These are phyloP conservation scores for Miamiensis avidus DNA, from an alignment of 169 alveolate genomes.

Conservation along the genomic window DNA sequence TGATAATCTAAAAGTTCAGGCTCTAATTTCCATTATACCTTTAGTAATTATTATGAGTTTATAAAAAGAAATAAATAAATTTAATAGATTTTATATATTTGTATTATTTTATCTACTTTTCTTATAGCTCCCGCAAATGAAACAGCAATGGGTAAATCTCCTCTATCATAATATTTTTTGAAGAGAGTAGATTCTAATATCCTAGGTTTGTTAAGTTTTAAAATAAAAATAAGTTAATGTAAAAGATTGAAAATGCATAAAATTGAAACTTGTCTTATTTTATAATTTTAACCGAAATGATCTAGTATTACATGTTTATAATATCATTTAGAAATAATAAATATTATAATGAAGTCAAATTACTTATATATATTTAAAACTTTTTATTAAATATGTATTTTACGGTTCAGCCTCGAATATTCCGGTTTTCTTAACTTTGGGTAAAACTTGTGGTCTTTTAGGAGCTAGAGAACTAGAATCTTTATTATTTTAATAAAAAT, in stretches of 20 bases:
- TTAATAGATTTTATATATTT: neutral
- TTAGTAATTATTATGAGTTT: slow-evolving; percentile 30
- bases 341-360: neutral
- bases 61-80: neutral
- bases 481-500: neutral
- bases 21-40: slow-evolving; percentile 82
- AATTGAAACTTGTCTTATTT: slow-evolving; percentile 35
- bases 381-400: neutral
- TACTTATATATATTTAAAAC: neutral
- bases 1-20: slow-evolving; percentile 78
- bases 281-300: no score
- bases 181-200: slow-evolving; percentile 71
- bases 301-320: neutral
- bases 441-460: slow-evolving; percentile 29
- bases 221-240: slow-evolving; percentile 42
- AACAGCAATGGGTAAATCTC: slow-evolving; percentile 85
- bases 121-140: slow-evolving; percentile 70
- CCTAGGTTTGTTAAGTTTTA: no score
- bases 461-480: slow-evolving; percentile 49
- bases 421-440: slow-evolving; percentile 39
- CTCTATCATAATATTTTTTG: slow-evolving; percentile 81
- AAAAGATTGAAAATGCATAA: slow-evolving; percentile 36
- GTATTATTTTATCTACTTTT: slow-evolving; percentile 27
- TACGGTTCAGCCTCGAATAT: slow-evolving; percentile 40
- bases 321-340: neutral